Base-by-base conservation (phyloP, 352 stramenopile genomes). In the Pythium monospermum region DNA sequence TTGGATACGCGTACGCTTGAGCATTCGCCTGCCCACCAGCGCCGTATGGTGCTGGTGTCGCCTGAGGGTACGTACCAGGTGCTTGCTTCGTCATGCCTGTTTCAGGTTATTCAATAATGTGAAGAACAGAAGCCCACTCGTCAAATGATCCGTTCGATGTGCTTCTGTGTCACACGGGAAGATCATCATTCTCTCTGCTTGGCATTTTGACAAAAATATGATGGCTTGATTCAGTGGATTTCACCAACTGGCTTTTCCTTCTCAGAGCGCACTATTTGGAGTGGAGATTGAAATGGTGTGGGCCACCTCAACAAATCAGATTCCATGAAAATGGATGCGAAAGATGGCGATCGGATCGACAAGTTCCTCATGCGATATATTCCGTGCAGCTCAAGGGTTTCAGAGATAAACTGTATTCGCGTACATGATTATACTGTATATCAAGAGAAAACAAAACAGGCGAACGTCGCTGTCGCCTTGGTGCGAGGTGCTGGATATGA, bases 61-160 rank as follows among this genome's bases (percentile, higher is more conserved):
- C 39, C 42, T 59, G 44, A 18, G 42, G 52, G 21, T 47, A 49
- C 4, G 19, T 23, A 7, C 28, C 35, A 25, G 39, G 21, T 21
- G 13, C 18, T 35, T 35, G 30, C 30, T 35, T 35, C 30, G 30
- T 13, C 30, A 8, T 8, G 7, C 7, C 30, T 35, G 7, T 35
- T 35, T 13, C 13, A 13, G 7, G 8, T 35, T 8, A 35, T 35
- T 8, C 30, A 13, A 13, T 35, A 13, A 8, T 35, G n/a, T n/a
- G n/a, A n/a, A n/a, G n/a, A n/a, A n/a, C n/a, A n/a, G n/a, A n/a
- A n/a, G n/a, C n/a, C n/a, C n/a, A n/a, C n/a, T n/a, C n/a, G n/a
- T n/a, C n/a, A n/a, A n/a, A n/a, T n/a, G n/a, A n/a, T n/a, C n/a
- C n/a, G n/a, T n/a, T n/a, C n/a, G n/a, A n/a, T n/a, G n/a, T n/a